phyloP scores from a whole-genome alignment of 495 filamentous ascomycete species.

The Letharia lupina region DNA sequence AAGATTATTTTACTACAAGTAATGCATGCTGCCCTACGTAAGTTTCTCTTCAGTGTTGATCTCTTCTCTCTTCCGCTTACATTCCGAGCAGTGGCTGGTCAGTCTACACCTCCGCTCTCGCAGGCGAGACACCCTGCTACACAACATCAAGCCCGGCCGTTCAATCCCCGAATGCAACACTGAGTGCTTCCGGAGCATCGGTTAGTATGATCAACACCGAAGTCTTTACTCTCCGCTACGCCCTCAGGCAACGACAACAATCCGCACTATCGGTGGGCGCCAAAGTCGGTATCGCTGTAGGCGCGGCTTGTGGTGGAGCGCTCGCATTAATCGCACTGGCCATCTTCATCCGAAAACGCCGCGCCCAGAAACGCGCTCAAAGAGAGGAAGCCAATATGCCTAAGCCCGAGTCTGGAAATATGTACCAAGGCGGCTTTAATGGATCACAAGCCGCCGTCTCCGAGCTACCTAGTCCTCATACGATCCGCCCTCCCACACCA shows the following conservation, averaged over 20 bases:
- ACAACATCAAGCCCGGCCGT: conserved; percentile 18
- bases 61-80: not conserved
- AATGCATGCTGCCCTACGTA: conserved; percentile 29
- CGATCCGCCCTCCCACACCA: not conserved
- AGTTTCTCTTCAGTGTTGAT: conserved; percentile 4
- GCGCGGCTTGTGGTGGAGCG: conserved; percentile 2
- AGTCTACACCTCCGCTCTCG: conserved; percentile 23
- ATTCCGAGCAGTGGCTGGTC: conserved; percentile 24
- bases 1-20: conserved; percentile 24
- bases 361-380: conserved; percentile 9
- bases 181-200: conserved; percentile 8
- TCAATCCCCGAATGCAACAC: conserved; percentile 12
- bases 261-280: conserved; percentile 13
- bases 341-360: conserved; percentile 20
- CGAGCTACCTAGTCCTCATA: conserved; percentile 6
- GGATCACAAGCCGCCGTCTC: not conserved
- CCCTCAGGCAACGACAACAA: conserved; percentile 5
- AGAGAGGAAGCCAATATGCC: conserved; percentile 8
- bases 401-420: not conserved
- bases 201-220: conserved; percentile 22
- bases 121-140: conserved; percentile 25
- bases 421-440: conserved; percentile 8
- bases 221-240: conserved; percentile 25
- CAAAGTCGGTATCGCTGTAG: conserved; percentile 25
- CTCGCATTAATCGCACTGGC: conserved; percentile 3